A percentile compares a stretch with the other conserved stretches of the same genome.
Conservation (phyloP, 257 asterid genomes). For the Cordia subcordata region DNA sequence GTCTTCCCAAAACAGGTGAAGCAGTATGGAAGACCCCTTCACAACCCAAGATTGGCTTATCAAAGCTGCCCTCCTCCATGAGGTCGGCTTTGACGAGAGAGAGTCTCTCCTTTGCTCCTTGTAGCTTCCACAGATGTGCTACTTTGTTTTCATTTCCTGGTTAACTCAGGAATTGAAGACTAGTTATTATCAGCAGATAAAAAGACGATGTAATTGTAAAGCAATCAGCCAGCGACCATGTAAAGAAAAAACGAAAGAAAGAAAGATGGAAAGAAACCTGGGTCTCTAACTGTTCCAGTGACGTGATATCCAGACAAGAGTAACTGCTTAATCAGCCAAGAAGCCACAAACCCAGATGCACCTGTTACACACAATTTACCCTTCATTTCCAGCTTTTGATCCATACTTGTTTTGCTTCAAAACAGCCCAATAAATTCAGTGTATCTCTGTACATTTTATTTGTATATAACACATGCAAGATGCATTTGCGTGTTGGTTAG, state of each 20-base stretch:
- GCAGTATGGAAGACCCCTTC: constrained; percentile 92
- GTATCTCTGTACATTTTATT: not conserved
- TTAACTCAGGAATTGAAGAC: no score
- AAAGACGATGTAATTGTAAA: not conserved
- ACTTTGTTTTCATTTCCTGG: constrained; percentile 60
- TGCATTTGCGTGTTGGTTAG: not conserved
- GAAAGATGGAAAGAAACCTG: constrained; percentile 37
- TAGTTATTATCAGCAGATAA: no score
- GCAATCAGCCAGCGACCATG: no score
- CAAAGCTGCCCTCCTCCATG: constrained; percentile 75
- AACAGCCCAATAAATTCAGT: not conserved
- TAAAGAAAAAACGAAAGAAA: no score
- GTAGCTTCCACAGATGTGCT: constrained; percentile 66
- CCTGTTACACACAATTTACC: constrained; percentile 89
- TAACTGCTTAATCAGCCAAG: constrained; percentile 85
- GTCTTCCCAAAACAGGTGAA: constrained; percentile 67
- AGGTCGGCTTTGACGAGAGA: constrained; percentile 56
- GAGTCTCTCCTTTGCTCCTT: constrained; percentile 79
- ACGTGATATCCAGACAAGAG: constrained; percentile 67
- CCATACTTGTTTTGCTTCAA: constrained; percentile 16
- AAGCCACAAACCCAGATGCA: constrained; percentile 83
- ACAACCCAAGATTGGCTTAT: constrained; percentile 66
- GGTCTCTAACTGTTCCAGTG: constrained; percentile 83
- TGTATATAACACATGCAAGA: not conserved
- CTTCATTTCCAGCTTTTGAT: constrained; percentile 15